Percentiles rank a stretch among this genome's conserved stretches.
Conservation (phyloP, 192 early-diverging fungal species). For the Lunasporangiospora selenospora region DNA sequence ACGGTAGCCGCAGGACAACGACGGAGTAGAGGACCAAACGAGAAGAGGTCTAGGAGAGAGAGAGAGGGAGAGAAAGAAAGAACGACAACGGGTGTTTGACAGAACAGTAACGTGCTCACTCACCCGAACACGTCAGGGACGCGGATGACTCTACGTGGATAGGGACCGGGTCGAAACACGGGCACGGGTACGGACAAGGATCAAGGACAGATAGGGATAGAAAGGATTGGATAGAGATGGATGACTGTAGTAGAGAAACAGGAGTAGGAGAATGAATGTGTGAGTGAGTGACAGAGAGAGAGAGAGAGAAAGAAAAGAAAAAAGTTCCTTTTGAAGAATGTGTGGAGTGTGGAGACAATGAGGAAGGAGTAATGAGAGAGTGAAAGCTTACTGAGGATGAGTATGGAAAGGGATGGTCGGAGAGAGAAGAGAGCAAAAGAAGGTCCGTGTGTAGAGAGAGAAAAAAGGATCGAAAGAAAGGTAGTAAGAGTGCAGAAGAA, state of each 20-base stretch:
- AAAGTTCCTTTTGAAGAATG: neutral
- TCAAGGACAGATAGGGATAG: neutral
- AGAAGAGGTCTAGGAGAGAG: neutral
- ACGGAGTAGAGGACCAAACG: neutral
- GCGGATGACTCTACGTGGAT: too few relatives aligned
- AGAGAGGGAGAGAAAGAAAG: slow-evolving; percentile 5
- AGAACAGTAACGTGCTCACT: slow-evolving; percentile 4
- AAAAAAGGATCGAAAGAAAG: too few relatives aligned
- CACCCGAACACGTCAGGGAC: too few relatives aligned
- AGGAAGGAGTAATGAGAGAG: slow-evolving; percentile 4
- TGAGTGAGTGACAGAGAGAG: neutral
- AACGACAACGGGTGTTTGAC: slow-evolving; percentile 6
- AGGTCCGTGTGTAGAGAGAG: too few relatives aligned
- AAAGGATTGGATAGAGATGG: neutral
- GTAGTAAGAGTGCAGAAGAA: too few relatives aligned
- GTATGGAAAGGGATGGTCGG: too few relatives aligned
- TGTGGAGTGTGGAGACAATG: too few relatives aligned
- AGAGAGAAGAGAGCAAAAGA: too few relatives aligned
- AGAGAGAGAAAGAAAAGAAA: neutral
- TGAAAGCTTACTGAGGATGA: neutral
- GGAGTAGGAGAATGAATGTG: neutral
- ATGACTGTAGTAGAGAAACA: neutral
- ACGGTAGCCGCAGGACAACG: neutral
- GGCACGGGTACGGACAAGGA: too few relatives aligned
- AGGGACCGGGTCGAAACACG: too few relatives aligned